Conservation (phyloP, 768 basidiomycete species). For the Suillus occidentalis region DNA sequence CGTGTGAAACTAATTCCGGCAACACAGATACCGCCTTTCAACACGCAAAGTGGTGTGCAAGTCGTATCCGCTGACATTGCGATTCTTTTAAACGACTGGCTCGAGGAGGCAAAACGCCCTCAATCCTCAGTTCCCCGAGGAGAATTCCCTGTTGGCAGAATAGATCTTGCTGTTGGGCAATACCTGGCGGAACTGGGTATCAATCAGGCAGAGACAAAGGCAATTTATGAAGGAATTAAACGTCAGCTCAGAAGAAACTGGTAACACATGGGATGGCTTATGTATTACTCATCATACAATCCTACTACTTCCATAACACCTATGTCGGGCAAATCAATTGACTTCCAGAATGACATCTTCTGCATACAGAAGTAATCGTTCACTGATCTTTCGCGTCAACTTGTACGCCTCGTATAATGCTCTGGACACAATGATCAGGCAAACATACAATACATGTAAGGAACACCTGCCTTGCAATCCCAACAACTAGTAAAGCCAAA, state of each 20-base stretch:
- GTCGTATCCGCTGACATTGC: slow-evolving; percentile 82
- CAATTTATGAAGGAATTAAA: slow-evolving; percentile 67
- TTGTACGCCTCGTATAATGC: slow-evolving; percentile 71
- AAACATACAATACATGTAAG: slow-evolving; percentile 8
- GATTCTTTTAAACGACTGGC: slow-evolving; percentile 76
- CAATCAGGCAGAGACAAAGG: slow-evolving; percentile 59
- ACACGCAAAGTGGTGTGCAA: slow-evolving; percentile 76
- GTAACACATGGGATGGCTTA: slow-evolving; percentile 35
- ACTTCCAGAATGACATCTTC: slow-evolving; percentile 85
- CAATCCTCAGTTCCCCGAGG: slow-evolving; percentile 60
- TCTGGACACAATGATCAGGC: slow-evolving; percentile 37
- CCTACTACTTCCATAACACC: not conserved
- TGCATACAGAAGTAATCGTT: slow-evolving; percentile 63
- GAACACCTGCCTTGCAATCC: slow-evolving; percentile 55
- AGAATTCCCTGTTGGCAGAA: slow-evolving; percentile 76
- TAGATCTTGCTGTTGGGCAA: slow-evolving; percentile 71
- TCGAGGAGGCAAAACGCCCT: slow-evolving; percentile 72
- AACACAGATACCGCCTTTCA: slow-evolving; percentile 76
- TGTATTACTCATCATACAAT: not conserved
- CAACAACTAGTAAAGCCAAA: slow-evolving; percentile 56
- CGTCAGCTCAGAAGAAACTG: slow-evolving; percentile 71
- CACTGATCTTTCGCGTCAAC: slow-evolving; percentile 57
- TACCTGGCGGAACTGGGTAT: slow-evolving; percentile 72
- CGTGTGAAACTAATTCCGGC: slow-evolving; percentile 6
- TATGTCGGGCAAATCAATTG: slow-evolving; percentile 33